Evolutionary conservation across 805 yeast species (phyloP), one percentile per base, ranked within the genome.

Genomic region (Sugiyamaella mastotermitis): DNA sequence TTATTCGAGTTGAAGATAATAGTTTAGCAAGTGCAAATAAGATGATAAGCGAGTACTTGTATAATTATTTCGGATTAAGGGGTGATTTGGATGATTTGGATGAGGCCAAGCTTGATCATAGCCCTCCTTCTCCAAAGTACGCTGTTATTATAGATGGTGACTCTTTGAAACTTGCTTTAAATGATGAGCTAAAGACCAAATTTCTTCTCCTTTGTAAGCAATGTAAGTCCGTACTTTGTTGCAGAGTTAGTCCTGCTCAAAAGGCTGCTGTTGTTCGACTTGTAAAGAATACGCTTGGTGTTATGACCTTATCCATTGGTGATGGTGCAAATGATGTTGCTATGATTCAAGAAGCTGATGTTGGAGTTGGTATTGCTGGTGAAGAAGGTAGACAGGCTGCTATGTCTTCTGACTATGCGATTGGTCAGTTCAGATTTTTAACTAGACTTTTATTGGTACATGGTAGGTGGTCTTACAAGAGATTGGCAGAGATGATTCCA

Each of bases 291-390:
- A 69, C 72, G 5, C 67, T 83, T 43, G 67, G 71, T 23, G 92
- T 83, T 25, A 81, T 83, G 80, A 83, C 92, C 1, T 68, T 83
- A 41, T 84, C 90, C 0, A 78, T 83, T 56, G 94, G 94, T 26
- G 94, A 83, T 57, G 94, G 94, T 43, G 84, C 94, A 15, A 83
- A 83, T 52, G 94, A 83, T 59, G 94, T 83, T 31, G 85, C 94
- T 7, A 83, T 83, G 94, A 83, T 83, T 45, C 94, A 83, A 54
- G 81, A 83, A 21, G 90, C 94, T 3, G 79, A 83, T 56, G 79
- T 83, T 16, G 94, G 94, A 42, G 78, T 83, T 26, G 94, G 94
- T 45, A 83, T 83, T 51, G 90, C 88, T 2, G 94, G 94, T 47
- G 90, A 80, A 52, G 94, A 83, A 61, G 94, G 94, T 39, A 62